These are phyloP conservation scores for Tausonia pullulans DNA, from an alignment of 1,284 basidiomycete genomes.

Conservation along the genomic window DNA sequence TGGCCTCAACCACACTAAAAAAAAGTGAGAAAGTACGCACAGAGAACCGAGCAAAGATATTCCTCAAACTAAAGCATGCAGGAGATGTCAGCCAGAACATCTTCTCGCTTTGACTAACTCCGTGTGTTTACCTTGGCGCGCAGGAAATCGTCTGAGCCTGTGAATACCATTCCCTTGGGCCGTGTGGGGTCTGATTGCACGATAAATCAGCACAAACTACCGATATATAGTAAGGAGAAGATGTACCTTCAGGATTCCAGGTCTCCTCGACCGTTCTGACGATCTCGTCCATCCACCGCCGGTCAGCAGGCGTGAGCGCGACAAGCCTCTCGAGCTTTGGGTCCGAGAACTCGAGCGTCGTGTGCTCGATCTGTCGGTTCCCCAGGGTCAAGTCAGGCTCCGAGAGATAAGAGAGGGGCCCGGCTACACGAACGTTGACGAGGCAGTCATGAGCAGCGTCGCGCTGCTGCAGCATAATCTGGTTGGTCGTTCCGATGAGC, in stretches of 20 bases:
- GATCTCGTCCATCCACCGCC: conserved; percentile 70
- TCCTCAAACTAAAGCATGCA: conserved; percentile 55
- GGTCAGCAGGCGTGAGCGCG: conserved; percentile 76
- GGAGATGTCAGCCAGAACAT: neutral
- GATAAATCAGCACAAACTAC: too few relatives aligned
- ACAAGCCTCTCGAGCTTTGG: conserved; percentile 64
- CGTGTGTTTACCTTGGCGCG: conserved; percentile 49
- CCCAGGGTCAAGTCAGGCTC: neutral
- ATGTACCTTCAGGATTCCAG: conserved; percentile 44
- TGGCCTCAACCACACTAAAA: neutral
- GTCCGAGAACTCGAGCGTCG: conserved; percentile 72
- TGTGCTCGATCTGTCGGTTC: conserved; percentile 58
- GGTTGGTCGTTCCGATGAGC: conserved; percentile 82
- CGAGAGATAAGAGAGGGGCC: conserved; percentile 10
- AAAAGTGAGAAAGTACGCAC: neutral
- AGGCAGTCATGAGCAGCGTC: conserved; percentile 72
- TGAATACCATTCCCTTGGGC: conserved; percentile 60
- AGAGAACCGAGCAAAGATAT: conserved; percentile 63
- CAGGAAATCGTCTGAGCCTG: conserved; percentile 86
- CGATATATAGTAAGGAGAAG: too few relatives aligned
- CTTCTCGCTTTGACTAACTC: conserved; percentile 20
- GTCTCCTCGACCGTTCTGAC: conserved; percentile 69
- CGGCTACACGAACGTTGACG: conserved; percentile 56
- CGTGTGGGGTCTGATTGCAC: conserved; percentile 42
- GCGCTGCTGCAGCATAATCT: conserved; percentile 86